A percentile compares a stretch with the other conserved stretches of the same genome.
These are phyloP conservation scores for Lagenidium sp. DNA, from an alignment of 352 stramenopile genomes.

Conservation along the genomic window DNA sequence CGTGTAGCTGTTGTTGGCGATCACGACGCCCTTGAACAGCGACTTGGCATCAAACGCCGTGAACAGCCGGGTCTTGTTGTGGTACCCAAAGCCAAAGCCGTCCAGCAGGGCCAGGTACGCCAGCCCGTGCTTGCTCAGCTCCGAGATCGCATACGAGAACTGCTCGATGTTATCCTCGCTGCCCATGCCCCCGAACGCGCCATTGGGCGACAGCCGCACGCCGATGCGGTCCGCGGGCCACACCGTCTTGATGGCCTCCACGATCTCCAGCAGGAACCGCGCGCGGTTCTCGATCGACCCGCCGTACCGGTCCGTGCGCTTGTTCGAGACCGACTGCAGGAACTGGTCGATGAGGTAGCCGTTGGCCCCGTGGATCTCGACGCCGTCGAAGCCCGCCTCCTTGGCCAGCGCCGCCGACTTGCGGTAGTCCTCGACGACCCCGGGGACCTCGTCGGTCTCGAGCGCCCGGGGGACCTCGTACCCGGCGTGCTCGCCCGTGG, in stretches of 20 bases:
- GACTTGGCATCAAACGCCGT: slow-evolving; percentile 4
- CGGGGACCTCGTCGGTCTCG: slow-evolving; percentile 53
- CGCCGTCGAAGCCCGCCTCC: slow-evolving; percentile 18
- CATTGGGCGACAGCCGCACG: slow-evolving; percentile 12
- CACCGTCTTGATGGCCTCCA: slow-evolving; percentile 22
- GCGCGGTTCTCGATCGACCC: slow-evolving; percentile 58
- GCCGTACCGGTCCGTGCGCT: slow-evolving; percentile 64
- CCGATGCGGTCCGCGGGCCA: slow-evolving; percentile 7
- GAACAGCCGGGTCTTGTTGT: not conserved
- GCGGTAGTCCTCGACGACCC: slow-evolving; percentile 47
- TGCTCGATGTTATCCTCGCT: slow-evolving; percentile 9
- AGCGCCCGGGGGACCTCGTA: slow-evolving; percentile 34
- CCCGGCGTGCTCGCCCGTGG: slow-evolving; percentile 8
- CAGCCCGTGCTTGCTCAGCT: slow-evolving; percentile 10
- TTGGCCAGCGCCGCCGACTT: slow-evolving; percentile 31
- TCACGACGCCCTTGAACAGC: slow-evolving; percentile 23
- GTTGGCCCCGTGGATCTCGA: slow-evolving; percentile 78
- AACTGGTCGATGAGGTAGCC: slow-evolving; percentile 87
- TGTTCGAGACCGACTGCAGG: slow-evolving; percentile 56
- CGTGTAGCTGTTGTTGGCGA: slow-evolving; percentile 13
- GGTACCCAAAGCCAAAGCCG: slow-evolving; percentile 6
- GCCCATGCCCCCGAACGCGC: slow-evolving; percentile 6
- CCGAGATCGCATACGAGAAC: slow-evolving; percentile 1
- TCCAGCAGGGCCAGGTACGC: slow-evolving; percentile 17
- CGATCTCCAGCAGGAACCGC: slow-evolving; percentile 40